phyloP scores from a whole-genome alignment of 306 rosid species.

The Trifolium repens region DNA sequence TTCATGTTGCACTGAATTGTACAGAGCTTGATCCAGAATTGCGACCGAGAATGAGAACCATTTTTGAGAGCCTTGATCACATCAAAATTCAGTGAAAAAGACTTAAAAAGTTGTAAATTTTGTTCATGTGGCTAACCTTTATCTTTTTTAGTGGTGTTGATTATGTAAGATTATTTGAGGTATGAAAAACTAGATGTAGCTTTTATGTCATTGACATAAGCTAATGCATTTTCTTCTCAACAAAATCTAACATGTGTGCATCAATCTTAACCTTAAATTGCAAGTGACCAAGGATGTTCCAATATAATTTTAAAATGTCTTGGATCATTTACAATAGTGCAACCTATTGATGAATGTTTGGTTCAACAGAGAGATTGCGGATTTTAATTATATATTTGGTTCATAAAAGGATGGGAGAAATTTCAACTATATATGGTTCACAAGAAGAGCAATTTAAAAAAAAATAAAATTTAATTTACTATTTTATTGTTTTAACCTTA shows the following conservation, averaged over 20 bases:
- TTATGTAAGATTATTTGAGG: constrained; percentile 14
- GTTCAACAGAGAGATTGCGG: too few species aligned
- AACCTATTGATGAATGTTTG: too few species aligned
- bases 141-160: constrained; percentile 22
- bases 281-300: too few species aligned
- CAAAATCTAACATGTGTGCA: not conserved
- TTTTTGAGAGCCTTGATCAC: constrained; percentile 71
- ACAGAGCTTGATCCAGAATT: constrained; percentile 74
- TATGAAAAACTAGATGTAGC: constrained; percentile 11
- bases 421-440: too few species aligned
- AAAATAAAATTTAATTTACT: too few species aligned
- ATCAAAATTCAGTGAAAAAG: constrained; percentile 47
- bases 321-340: too few species aligned
- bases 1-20: constrained; percentile 77
- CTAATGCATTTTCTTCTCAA: constrained; percentile 10
- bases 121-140: constrained; percentile 38
- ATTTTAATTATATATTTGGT: too few species aligned
- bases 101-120: constrained; percentile 24
- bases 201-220: constrained; percentile 21
- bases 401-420: too few species aligned
- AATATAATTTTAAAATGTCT: too few species aligned
- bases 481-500: too few species aligned
- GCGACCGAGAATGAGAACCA: constrained; percentile 77
- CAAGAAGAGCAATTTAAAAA: too few species aligned
- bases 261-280: not conserved